Evolutionary conservation across 345 rosid species (phyloP).

Genomic region (Syzygium aromaticum): DNA sequence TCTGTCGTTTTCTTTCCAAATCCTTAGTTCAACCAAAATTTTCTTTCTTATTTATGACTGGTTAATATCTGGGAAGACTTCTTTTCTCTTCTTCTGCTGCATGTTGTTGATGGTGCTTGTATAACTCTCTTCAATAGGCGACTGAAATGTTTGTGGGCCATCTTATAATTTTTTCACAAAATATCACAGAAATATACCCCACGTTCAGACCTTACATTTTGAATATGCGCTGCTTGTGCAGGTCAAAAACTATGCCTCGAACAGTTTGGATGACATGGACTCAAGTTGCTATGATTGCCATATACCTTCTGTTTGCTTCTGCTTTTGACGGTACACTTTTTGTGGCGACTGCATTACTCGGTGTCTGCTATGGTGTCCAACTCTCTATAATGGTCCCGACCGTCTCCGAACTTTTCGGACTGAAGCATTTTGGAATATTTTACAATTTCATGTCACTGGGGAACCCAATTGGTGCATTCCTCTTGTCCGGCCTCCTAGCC

Average conservation of each 20-base stretch:
- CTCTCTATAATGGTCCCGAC: constrained; percentile 63
- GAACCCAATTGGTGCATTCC: constrained; percentile 54
- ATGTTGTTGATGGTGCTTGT: background rate
- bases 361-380: constrained; percentile 58
- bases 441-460: constrained; percentile 52
- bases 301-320: constrained; percentile 53
- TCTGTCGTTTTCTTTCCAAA: background rate
- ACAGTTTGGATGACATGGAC: constrained; percentile 60
- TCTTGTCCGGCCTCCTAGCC: constrained; percentile 59
- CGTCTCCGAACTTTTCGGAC: constrained; percentile 60
- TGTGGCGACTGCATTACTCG: constrained; percentile 48
- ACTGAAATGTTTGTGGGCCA: background rate
- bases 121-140: background rate
- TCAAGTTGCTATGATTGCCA: constrained; percentile 34
- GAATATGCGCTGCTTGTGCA: constrained; percentile 8
- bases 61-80: background rate
- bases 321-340: constrained; percentile 43
- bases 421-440: constrained; percentile 49
- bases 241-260: constrained; percentile 41
- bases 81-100: background rate
- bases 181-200: background rate
- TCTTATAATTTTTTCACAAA: background rate
- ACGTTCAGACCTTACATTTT: background rate
- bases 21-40: background rate
- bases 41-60: background rate